Percentiles rank a stretch among this genome's conserved stretches.
These are phyloP conservation scores for Calycina herbarum DNA, from an alignment of 2,329 filamentous ascomycete species.

Conservation along the genomic window DNA sequence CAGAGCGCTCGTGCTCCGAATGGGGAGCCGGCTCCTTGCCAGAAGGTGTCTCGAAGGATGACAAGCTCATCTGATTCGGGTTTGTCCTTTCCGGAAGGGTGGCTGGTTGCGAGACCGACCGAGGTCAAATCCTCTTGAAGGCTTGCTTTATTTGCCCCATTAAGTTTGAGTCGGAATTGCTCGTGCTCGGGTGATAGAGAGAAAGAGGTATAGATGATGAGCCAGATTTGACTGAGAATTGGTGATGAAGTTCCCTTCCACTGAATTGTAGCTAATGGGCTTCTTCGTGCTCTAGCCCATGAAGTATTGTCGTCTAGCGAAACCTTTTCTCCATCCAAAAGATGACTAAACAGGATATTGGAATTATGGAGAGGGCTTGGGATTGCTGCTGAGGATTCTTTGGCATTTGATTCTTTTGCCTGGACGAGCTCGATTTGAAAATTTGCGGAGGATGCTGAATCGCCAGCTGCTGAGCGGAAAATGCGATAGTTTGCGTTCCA, in stretches of 20 bases:
- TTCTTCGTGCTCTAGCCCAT: slow-evolving; percentile 39
- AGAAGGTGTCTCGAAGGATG: slow-evolving; percentile 59
- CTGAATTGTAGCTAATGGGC: slow-evolving; percentile 36
- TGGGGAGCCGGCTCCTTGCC: slow-evolving; percentile 69
- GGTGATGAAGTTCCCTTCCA: slow-evolving; percentile 38
- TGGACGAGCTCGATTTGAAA: slow-evolving; percentile 10
- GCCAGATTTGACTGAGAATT: slow-evolving; percentile 42
- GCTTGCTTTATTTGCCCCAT: slow-evolving; percentile 33
- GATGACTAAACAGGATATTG: slow-evolving; percentile 17
- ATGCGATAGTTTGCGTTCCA: slow-evolving; percentile 9
- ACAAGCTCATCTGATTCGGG: slow-evolving; percentile 41
- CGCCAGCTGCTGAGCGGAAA: slow-evolving; percentile 4
- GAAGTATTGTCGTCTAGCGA: slow-evolving; percentile 39
- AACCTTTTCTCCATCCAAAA: slow-evolving; percentile 18
- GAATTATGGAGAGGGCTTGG: slow-evolving; percentile 1
- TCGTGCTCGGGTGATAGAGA: slow-evolving; percentile 38
- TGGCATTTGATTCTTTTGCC: not conserved
- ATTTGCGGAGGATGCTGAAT: slow-evolving; percentile 5
- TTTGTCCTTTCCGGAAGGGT: slow-evolving; percentile 20
- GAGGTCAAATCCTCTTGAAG: slow-evolving; percentile 37
- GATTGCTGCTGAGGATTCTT: not conserved
- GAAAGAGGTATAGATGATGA: slow-evolving; percentile 41
- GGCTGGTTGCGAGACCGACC: slow-evolving; percentile 28
- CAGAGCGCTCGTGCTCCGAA: slow-evolving; percentile 64
- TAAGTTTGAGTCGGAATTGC: slow-evolving; percentile 38